phyloP scores from a whole-genome alignment of 2,329 filamentous ascomycete genomes.

The Parastagonospora avenae region DNA sequence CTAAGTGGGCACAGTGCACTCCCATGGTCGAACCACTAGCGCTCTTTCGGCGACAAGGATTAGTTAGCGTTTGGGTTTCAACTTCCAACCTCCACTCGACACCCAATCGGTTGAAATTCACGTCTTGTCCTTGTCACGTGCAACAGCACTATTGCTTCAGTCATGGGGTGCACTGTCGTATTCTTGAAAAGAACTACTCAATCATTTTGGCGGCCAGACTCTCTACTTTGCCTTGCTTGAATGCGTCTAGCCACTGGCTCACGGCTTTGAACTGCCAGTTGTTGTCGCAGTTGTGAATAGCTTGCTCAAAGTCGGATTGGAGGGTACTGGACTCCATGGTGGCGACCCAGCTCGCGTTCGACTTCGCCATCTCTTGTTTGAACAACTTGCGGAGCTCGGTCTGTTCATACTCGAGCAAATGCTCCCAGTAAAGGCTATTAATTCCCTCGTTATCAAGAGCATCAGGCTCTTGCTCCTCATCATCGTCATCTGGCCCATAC shows the following conservation, averaged over 20 bases:
- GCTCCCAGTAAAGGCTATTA: slow-evolving; percentile 13
- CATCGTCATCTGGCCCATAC: not conserved
- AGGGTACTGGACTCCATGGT: not conserved
- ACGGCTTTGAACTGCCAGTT: not conserved
- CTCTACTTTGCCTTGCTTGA: not conserved
- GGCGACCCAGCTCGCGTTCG: not conserved
- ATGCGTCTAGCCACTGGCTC: not conserved
- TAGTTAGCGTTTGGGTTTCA: too few species aligned
- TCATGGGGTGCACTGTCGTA: too few species aligned
- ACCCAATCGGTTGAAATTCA: too few species aligned
- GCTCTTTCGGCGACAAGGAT: too few species aligned
- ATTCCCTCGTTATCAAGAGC: slow-evolving; percentile 12
- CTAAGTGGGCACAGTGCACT: too few species aligned
- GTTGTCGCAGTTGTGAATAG: not conserved
- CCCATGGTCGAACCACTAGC: too few species aligned
- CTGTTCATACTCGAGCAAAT: slow-evolving; percentile 13
- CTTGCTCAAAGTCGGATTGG: not conserved
- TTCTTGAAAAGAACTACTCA: not conserved
- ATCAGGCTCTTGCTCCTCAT: not conserved
- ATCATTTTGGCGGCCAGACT: not conserved
- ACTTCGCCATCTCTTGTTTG: not conserved
- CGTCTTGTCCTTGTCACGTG: too few species aligned
- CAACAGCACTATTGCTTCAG: too few species aligned
- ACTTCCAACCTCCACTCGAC: too few species aligned
- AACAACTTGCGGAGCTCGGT: slow-evolving; percentile 10